A percentile compares a stretch with the other conserved stretches of the same genome.
Conservation (phyloP, 257 asterid species). For the Solanum stenotomum region DNA sequence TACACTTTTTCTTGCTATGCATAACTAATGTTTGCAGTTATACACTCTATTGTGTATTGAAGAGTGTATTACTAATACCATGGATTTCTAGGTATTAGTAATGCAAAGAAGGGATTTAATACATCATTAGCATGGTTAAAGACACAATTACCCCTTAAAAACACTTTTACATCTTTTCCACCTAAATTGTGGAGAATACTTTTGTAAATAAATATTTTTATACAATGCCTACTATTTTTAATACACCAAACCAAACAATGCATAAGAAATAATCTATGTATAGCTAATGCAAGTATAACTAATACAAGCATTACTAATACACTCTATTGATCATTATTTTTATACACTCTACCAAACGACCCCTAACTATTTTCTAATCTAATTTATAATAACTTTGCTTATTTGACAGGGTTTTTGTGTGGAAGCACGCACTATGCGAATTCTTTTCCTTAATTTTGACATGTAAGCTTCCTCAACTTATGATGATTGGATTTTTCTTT, state of each 20-base stretch:
- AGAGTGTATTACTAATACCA: background rate
- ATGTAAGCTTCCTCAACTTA: conserved; percentile 50
- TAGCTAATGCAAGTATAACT: background rate
- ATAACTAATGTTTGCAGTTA: too few species aligned
- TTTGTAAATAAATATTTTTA: background rate
- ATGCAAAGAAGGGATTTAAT: background rate
- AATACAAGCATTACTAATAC: background rate
- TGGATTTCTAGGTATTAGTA: background rate
- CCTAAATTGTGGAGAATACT: background rate
- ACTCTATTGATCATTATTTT: too few species aligned
- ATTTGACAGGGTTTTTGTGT: conserved; percentile 86
- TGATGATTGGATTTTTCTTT: conserved; percentile 6
- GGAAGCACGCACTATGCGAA: conserved; percentile 90
- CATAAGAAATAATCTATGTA: background rate
- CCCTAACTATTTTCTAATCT: conserved; percentile 7
- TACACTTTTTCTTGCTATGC: background rate
- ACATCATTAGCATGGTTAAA: background rate
- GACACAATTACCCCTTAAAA: background rate
- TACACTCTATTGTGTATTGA: background rate
- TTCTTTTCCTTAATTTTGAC: conserved; percentile 93
- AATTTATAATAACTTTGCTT: conserved; percentile 9
- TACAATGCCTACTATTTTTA: background rate
- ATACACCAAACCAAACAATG: background rate
- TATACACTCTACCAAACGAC: background rate
- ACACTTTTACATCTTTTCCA: background rate